phyloP scores from a whole-genome alignment of 1,139 yeast species.

The Geotrichum restrictum region DNA sequence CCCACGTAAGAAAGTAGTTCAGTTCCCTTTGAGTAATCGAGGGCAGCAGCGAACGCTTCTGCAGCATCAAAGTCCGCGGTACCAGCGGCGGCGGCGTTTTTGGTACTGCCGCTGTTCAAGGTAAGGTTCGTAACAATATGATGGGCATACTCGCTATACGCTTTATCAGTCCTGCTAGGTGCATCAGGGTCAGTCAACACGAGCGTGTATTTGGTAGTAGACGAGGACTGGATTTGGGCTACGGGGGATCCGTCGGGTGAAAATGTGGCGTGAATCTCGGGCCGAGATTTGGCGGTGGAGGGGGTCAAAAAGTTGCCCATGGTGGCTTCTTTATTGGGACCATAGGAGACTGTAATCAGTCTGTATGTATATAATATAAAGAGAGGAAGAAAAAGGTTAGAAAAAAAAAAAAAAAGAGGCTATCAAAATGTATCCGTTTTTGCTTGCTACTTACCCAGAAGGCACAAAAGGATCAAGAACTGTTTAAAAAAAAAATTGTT shows the following conservation, averaged over 20 bases:
- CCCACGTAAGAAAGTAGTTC: slow-evolving; percentile 55
- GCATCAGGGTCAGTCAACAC: slow-evolving; percentile 93
- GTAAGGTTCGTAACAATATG: slow-evolving; percentile 65
- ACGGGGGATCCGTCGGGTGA: slow-evolving; percentile 39
- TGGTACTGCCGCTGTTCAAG: slow-evolving; percentile 34
- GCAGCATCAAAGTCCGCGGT: too few species aligned
- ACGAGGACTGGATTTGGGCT: slow-evolving; percentile 2
- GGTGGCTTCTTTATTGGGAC: slow-evolving; percentile 59
- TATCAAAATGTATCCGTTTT: too few species aligned
- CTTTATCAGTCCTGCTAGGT: slow-evolving; percentile 73
- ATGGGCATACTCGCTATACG: slow-evolving; percentile 86
- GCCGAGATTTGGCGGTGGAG: slow-evolving; percentile 60
- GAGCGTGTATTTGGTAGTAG: slow-evolving; percentile 59
- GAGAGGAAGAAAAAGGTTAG: slow-evolving; percentile 2
- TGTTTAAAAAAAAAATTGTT: background rate
- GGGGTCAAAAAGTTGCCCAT: slow-evolving; percentile 72
- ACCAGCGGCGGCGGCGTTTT: too few species aligned
- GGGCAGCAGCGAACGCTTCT: slow-evolving; percentile 37
- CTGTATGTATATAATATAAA: slow-evolving; percentile 24
- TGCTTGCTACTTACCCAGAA: slow-evolving; percentile 25
- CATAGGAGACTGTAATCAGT: slow-evolving; percentile 46
- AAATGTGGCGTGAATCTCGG: slow-evolving; percentile 64
- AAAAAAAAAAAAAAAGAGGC: background rate
- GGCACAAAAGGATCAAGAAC: slow-evolving; percentile 40
- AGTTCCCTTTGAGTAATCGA: slow-evolving; percentile 34